These are phyloP conservation scores for Podila clonocystis DNA, from an alignment of 192 early-diverging fungal species.

Conservation along the genomic window DNA sequence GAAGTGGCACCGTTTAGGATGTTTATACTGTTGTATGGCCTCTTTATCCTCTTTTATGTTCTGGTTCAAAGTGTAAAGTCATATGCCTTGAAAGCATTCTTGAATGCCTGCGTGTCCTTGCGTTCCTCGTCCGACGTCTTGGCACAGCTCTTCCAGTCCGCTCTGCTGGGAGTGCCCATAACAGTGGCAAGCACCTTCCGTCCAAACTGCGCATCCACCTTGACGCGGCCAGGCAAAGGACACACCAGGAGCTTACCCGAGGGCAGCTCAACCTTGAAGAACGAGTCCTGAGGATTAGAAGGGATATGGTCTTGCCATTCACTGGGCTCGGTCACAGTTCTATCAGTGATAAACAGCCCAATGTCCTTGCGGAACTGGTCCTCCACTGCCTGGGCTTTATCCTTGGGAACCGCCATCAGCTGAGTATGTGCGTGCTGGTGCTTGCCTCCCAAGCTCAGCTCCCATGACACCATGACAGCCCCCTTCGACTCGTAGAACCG, in stretches of 20 bases:
- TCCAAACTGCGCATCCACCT: constrained; percentile 84
- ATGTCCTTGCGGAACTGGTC: constrained; percentile 21
- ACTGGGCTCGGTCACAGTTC: not conserved
- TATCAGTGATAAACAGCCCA: constrained; percentile 12
- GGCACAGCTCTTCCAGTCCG: constrained; percentile 84
- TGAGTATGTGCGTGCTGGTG: constrained; percentile 79
- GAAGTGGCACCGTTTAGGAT: no score
- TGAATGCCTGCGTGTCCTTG: constrained; percentile 49
- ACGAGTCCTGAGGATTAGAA: constrained; percentile 21
- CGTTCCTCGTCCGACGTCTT: constrained; percentile 73
- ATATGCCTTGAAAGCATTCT: constrained; percentile 53
- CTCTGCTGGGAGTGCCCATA: constrained; percentile 73
- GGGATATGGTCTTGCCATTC: constrained; percentile 17
- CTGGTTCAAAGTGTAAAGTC: constrained; percentile 53
- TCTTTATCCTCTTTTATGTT: not conserved
- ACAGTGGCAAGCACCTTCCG: constrained; percentile 73
- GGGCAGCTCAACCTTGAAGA: constrained; percentile 68
- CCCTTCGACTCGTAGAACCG: constrained; percentile 64
- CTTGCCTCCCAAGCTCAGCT: constrained; percentile 69
- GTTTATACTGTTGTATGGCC: no score
- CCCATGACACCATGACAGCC: constrained; percentile 77
- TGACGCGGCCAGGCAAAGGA: constrained; percentile 47
- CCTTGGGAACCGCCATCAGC: constrained; percentile 68
- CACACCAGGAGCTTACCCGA: constrained; percentile 57
- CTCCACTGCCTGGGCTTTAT: constrained; percentile 38